Conservation (phyloP, 805 yeast species). For the Schwanniomyces sp. region DNA sequence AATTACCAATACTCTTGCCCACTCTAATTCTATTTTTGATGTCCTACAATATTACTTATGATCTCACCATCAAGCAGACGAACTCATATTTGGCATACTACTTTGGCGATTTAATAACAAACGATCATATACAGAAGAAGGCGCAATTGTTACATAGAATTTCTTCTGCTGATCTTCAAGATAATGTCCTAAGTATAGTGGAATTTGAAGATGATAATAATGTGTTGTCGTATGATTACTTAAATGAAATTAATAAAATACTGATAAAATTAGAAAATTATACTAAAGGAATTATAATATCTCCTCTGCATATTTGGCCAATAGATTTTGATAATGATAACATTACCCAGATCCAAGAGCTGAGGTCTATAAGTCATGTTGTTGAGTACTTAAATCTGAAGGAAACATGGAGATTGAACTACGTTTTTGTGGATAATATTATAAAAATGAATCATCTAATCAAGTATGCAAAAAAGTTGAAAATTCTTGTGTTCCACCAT, state of each 20-base stretch:
- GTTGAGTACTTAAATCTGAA: slow-evolving; percentile 26
- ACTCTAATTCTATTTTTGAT: slow-evolving; percentile 27
- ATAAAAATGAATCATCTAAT: slow-evolving; percentile 27
- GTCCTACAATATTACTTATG: slow-evolving; percentile 38
- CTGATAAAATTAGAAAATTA: slow-evolving; percentile 1
- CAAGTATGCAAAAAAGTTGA: slow-evolving; percentile 20
- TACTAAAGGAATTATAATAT: slow-evolving; percentile 4
- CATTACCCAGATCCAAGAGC: slow-evolving; percentile 2
- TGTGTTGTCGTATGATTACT: slow-evolving; percentile 11
- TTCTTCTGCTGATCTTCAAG: background rate
- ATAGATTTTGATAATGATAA: background rate
- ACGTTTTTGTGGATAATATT: slow-evolving; percentile 25
- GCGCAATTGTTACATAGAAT: background rate
- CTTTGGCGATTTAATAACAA: slow-evolving; percentile 3
- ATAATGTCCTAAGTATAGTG: slow-evolving; percentile 6
- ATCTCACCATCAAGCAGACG: slow-evolving; percentile 25
- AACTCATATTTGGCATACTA: slow-evolving; percentile 19
- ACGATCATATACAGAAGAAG: background rate
- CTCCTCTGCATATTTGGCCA: slow-evolving; percentile 10
- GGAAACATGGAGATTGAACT: slow-evolving; percentile 17
- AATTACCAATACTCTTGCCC: slow-evolving; percentile 28
- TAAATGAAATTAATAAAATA: slow-evolving; percentile 10
- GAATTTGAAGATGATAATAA: slow-evolving; percentile 6
- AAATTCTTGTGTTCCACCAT: slow-evolving; percentile 21
- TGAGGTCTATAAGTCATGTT: slow-evolving; percentile 9